Evolutionary conservation across 371 early-diverging fungal genomes (phyloP), one percentile per base, ranked within the genome.

Genomic region (Haplosporangium sp.): DNA sequence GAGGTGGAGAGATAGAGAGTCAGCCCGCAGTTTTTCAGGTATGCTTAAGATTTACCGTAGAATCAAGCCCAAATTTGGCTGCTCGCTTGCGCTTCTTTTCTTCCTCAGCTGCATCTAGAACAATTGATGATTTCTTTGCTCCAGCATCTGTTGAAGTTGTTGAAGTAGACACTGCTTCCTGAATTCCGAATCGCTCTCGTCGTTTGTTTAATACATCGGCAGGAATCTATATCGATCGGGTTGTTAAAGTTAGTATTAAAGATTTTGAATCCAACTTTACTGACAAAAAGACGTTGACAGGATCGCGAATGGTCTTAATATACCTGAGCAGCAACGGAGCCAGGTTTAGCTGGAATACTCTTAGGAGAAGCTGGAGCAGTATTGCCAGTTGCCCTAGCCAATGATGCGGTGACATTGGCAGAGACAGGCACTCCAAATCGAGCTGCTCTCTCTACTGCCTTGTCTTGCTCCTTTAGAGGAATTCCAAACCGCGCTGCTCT

Each of bases 71-170:
- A 71, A 91, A 91, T 48, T 90, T 84, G 56, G 87, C 89, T 35
- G 88, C 88, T 47, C 92, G 86, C 72, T 91, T 90, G 82, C 90
- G 77, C 77, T 89, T 91, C 87, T 88, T 90, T 65, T 91, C 91
- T 72, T 90, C 90, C 60, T 90, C 90, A 11, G 75, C 87, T n/a
- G 87, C 65, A 67, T 83, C 85, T 62, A 84, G 34, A 15, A 40
- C 65, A 48, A 50, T 10, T 1, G 34, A 20, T 1, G 65, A 37
- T 39, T 47, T 61, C 42, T 69, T 68, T 27, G 58, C 19, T 40
- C 58, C 50, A 39, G 58, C 10, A 13, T 45, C 45, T 15, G 61
- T 47, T 20, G 39, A 39, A 42, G 47, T 10, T 20, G 45, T 48
- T 27, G 27, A 27, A 17, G 48, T 48, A 48, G 17, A 9, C 48